phyloP scores from a whole-genome alignment of 2,329 filamentous ascomycete species.

The Fusarium caatingaense region DNA sequence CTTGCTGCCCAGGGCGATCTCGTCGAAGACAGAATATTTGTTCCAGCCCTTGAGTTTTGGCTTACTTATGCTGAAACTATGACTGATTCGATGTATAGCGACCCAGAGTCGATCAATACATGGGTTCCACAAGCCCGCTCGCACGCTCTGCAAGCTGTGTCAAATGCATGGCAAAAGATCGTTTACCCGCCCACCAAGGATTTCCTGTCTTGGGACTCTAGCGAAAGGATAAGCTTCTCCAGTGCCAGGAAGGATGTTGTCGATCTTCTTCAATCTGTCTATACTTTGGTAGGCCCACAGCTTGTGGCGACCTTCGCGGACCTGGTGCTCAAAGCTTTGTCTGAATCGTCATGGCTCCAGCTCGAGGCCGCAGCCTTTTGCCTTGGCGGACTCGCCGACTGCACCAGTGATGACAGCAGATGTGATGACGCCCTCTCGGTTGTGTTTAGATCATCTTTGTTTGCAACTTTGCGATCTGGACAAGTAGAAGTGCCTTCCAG shows the following conservation, averaged over 20 bases:
- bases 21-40: constrained; percentile 77
- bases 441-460: constrained; percentile 71
- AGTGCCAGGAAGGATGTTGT: constrained; percentile 83
- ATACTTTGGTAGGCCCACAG: constrained; percentile 67
- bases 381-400: constrained; percentile 75
- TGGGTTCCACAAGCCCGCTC: constrained; percentile 71
- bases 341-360: constrained; percentile 65
- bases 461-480: constrained; percentile 64
- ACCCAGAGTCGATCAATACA: constrained; percentile 56
- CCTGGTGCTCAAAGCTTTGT: constrained; percentile 63
- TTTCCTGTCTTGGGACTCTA: constrained; percentile 75
- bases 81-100: constrained; percentile 67
- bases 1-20: constrained; percentile 74
- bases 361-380: constrained; percentile 72
- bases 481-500: constrained; percentile 67
- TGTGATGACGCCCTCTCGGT: constrained; percentile 69
- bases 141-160: constrained; percentile 72
- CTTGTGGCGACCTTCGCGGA: constrained; percentile 69
- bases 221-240: constrained; percentile 73
- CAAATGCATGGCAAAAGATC: constrained; percentile 75
- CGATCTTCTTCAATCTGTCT: constrained; percentile 80
- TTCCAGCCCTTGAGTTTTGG: constrained; percentile 84
- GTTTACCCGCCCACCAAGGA: constrained; percentile 70
- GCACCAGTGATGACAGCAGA: constrained; percentile 66
- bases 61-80: constrained; percentile 77